phyloP scores from a whole-genome alignment of 163 green algal species.

The Chlamydomonas reinhardtii region DNA sequence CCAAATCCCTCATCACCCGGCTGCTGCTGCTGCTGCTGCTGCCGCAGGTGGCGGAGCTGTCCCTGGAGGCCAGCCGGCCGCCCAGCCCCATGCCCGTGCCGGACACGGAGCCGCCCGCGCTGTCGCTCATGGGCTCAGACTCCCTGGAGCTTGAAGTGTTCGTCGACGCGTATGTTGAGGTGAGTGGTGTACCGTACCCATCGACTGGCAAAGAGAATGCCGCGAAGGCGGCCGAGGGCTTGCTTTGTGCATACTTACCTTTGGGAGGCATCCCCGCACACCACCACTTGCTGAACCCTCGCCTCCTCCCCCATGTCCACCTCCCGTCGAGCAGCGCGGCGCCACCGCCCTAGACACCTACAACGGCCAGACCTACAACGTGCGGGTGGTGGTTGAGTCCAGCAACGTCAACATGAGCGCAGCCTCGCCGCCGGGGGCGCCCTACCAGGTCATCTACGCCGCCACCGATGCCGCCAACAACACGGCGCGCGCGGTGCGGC shows the following conservation, averaged over 20 bases:
- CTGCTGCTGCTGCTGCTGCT: too few species aligned
- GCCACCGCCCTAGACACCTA: not conserved
- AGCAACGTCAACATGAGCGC: not conserved
- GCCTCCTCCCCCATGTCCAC: too few species aligned
- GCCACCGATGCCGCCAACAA: constrained; percentile 1
- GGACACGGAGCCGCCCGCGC: not conserved
- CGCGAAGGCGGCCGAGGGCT: too few species aligned
- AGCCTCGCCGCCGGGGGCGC: not conserved
- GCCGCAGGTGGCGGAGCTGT: not conserved
- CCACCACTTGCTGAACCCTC: too few species aligned
- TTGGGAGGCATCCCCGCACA: too few species aligned
- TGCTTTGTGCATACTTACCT: too few species aligned
- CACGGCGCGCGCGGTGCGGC: not conserved
- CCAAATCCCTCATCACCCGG: too few species aligned
- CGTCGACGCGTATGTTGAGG: too few species aligned
- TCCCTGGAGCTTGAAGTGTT: not conserved
- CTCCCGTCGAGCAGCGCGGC: not conserved
- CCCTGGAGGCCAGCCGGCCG: not conserved
- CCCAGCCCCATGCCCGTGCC: not conserved
- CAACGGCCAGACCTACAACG: not conserved
- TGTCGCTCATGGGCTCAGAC: not conserved
- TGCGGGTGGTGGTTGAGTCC: not conserved
- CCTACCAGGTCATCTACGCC: constrained; percentile 7
- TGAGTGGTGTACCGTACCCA: too few species aligned
- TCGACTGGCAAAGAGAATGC: too few species aligned